A percentile compares a stretch with the other conserved stretches of the same genome.
Evolutionary conservation across 23 red algal species (phyloP).

Genomic region (Agarophyton chilense): DNA sequence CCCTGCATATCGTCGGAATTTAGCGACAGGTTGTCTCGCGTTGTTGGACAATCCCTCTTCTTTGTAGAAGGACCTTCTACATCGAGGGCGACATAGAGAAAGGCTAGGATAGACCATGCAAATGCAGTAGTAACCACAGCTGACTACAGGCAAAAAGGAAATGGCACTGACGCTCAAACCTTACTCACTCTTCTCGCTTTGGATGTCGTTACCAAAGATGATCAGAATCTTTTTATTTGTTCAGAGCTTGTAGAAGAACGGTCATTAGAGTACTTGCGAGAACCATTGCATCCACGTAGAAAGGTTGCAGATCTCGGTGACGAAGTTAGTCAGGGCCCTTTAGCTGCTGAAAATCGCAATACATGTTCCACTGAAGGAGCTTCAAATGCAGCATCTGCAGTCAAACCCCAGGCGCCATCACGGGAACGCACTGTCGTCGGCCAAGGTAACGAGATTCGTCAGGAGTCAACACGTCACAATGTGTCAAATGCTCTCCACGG

Average conservation of each 20-base stretch:
- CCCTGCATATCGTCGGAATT: conserved; percentile 35
- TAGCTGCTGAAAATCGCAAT: background rate
- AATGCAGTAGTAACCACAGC: conserved; percentile 61
- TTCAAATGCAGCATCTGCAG: background rate
- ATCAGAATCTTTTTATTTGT: conserved; percentile 62
- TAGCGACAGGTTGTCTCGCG: conserved; percentile 17
- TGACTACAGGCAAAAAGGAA: conserved; percentile 39
- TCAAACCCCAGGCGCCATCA: background rate
- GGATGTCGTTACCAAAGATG: conserved; percentile 54
- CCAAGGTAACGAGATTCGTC: background rate
- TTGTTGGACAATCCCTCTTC: conserved; percentile 34
- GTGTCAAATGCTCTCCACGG: background rate
- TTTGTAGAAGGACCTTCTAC: conserved; percentile 50
- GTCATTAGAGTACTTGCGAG: conserved; percentile 62
- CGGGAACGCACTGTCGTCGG: background rate
- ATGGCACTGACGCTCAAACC: conserved; percentile 50
- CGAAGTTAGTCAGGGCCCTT: background rate
- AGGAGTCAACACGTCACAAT: background rate
- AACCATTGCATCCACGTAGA: conserved; percentile 59
- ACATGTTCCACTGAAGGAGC: background rate
- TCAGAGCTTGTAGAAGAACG: conserved; percentile 71
- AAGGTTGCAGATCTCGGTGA: conserved; percentile 43
- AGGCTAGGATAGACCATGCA: conserved; percentile 29
- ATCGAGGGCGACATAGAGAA: conserved; percentile 47
- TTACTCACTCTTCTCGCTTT: conserved; percentile 61